These are phyloP conservation scores for Brasenia schreberi DNA, from an alignment of 164 flowering plant genomes.

Conservation along the genomic window DNA sequence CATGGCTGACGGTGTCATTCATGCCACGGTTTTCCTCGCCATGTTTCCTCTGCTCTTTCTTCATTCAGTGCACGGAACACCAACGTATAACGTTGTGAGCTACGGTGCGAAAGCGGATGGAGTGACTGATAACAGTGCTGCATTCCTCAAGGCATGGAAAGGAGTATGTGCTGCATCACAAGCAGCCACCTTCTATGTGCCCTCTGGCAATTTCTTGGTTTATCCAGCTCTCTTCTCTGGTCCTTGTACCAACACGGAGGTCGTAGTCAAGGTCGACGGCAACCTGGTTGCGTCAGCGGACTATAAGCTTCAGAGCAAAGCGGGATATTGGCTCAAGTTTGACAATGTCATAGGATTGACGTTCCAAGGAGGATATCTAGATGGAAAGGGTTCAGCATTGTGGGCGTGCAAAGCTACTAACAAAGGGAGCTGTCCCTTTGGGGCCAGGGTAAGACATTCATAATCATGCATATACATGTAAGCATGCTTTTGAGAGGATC, in stretches of 20 bases:
- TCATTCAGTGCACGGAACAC: constrained; percentile 5
- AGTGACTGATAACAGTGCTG: constrained; percentile 6
- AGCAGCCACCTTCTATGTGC: constrained; percentile 13
- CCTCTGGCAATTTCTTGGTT: constrained; percentile 15
- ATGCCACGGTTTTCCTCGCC: no score
- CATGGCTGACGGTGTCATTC: no score
- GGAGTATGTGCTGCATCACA: constrained; percentile 13
- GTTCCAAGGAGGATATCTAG: neutral
- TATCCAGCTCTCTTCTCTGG: constrained; percentile 12
- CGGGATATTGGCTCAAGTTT: neutral
- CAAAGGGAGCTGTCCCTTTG: neutral
- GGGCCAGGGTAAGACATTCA: neutral
- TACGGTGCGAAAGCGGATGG: constrained; percentile 17
- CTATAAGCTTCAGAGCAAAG: neutral
- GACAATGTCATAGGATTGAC: neutral
- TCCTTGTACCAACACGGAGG: constrained; percentile 11
- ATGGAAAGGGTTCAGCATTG: constrained; percentile 2
- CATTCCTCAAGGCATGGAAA: constrained; percentile 17
- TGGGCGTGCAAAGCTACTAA: neutral
- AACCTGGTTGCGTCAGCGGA: neutral
- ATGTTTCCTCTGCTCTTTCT: neutral
- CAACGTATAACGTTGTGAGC: constrained; percentile 6
- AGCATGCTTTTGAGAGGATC: neutral
- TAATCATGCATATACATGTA: no score
- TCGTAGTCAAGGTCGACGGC: constrained; percentile 6